Percentiles rank a stretch among this genome's conserved stretches.
Evolutionary conservation across 192 early-diverging fungal species (phyloP).

Genomic region (Coemansia sp.): DNA sequence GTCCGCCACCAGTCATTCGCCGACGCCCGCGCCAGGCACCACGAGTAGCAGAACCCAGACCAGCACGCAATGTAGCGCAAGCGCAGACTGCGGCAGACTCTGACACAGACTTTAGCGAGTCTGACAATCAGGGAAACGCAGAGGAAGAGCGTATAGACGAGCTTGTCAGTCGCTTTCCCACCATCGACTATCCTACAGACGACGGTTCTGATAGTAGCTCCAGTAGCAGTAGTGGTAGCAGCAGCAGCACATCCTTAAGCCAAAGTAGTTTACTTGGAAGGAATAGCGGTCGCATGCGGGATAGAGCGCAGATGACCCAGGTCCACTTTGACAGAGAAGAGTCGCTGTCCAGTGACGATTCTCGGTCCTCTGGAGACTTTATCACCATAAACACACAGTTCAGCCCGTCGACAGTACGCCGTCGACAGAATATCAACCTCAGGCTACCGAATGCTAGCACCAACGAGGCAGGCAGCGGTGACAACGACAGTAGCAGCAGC

Average conservation of each 20-base stretch:
- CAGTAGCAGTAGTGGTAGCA: background rate
- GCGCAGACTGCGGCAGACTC: no score
- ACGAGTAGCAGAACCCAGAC: no score
- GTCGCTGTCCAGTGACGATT: background rate
- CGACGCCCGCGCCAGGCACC: no score
- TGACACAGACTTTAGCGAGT: background rate
- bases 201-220: background rate
- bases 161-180: background rate
- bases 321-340: background rate
- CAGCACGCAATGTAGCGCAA: no score
- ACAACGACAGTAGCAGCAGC: slow-evolving; percentile 1
- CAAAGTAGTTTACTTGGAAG: background rate
- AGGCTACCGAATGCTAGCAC: background rate
- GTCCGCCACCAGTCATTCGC: background rate
- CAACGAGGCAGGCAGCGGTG: background rate
- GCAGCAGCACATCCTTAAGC: background rate
- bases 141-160: background rate
- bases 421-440: background rate
- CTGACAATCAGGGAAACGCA: no score
- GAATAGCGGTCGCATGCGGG: background rate
- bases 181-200: background rate
- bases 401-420: slow-evolving; percentile 8
- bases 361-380: slow-evolving; percentile 5
- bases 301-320: background rate
- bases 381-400: slow-evolving; percentile 25